Evolutionary conservation across 345 rosid species (phyloP).

Genomic region (Aegle marmelos): DNA sequence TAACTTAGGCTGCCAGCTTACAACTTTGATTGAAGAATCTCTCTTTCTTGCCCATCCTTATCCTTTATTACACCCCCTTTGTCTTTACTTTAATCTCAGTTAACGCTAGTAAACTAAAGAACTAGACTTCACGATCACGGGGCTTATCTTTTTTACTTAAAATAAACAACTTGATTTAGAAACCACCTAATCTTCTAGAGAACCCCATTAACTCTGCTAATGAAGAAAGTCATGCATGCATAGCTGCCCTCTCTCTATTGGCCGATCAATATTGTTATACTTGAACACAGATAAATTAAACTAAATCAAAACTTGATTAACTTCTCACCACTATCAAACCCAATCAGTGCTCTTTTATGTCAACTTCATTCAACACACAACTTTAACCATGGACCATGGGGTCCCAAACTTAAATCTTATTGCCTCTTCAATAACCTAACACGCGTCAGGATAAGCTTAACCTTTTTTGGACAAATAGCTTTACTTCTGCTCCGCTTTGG

Average conservation of each 20-base stretch:
- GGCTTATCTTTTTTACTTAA: constrained; percentile 10
- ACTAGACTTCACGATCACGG: background rate
- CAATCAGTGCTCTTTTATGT: background rate
- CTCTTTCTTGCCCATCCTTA: constrained; percentile 40
- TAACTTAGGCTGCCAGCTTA: constrained; percentile 24
- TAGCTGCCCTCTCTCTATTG: background rate
- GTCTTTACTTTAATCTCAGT: constrained; percentile 19
- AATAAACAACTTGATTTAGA: constrained; percentile 24
- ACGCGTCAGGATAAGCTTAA: background rate
- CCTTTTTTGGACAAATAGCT: background rate
- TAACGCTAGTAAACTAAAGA: constrained; percentile 25
- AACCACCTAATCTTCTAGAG: constrained; percentile 8
- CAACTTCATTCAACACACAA: background rate
- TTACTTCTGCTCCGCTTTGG: background rate
- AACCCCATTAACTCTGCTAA: background rate
- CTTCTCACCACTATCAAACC: background rate
- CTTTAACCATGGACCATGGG: background rate
- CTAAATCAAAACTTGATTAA: background rate
- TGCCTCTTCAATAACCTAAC: background rate
- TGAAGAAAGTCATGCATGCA: background rate
- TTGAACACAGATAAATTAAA: background rate
- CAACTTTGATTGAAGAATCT: constrained; percentile 20
- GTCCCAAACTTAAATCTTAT: background rate
- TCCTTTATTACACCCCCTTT: constrained; percentile 31
- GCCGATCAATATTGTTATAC: background rate